Evolutionary conservation across 306 rosid species (phyloP).

Genomic region (Alnus glutinosa): DNA sequence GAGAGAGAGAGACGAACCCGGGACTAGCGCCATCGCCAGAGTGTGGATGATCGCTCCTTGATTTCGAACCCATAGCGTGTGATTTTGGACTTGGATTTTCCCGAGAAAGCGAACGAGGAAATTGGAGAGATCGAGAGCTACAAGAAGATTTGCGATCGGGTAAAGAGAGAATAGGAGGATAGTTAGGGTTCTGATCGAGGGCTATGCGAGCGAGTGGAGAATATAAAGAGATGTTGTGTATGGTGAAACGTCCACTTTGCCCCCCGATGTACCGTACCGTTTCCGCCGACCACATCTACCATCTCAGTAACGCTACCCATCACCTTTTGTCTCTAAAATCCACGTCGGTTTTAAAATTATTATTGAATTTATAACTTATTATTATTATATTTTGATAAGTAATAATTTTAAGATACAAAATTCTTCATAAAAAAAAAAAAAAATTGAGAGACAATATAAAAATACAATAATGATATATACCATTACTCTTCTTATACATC

Average conservation of each 20-base stretch:
- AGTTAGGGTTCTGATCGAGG: slow-evolving; percentile 20
- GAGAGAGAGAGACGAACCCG: slow-evolving; percentile 33
- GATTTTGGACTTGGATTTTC: not conserved
- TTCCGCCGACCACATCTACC: too few species aligned
- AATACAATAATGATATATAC: too few species aligned
- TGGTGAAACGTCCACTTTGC: not conserved
- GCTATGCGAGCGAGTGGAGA: slow-evolving; percentile 5
- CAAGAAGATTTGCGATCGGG: not conserved
- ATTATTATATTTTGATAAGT: too few species aligned
- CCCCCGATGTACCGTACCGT: not conserved
- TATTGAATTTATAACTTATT: too few species aligned
- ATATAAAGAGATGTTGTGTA: not conserved
- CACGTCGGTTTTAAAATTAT: too few species aligned
- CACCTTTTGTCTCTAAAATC: too few species aligned
- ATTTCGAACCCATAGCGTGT: slow-evolving; percentile 40
- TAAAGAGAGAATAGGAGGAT: not conserved
- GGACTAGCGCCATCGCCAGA: slow-evolving; percentile 64
- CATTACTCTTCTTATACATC: too few species aligned
- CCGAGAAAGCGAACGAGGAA: not conserved
- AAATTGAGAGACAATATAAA: too few species aligned
- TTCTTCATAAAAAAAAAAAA: too few species aligned
- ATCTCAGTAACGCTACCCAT: too few species aligned
- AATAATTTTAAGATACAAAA: too few species aligned
- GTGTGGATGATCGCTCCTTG: slow-evolving; percentile 46
- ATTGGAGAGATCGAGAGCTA: not conserved